A percentile compares a stretch with the other conserved stretches of the same genome.
phyloP scores from a whole-genome alignment of 1,139 yeast species.

The Candida anutae region DNA sequence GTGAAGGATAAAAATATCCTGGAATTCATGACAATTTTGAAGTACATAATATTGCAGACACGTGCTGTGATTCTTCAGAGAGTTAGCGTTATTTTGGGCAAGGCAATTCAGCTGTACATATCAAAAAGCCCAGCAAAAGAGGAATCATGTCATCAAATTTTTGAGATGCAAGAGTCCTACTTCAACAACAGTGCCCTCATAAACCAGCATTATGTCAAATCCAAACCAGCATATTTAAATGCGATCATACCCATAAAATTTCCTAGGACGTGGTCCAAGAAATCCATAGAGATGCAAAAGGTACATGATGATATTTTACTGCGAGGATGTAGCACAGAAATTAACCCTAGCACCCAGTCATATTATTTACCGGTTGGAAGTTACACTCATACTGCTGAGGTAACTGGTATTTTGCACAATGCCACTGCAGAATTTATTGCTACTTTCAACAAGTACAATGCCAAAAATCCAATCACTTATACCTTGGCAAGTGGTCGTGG shows the following conservation, averaged over 20 bases:
- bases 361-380: slow-evolving; percentile 33
- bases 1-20: slow-evolving; percentile 13
- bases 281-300: slow-evolving; percentile 9
- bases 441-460: slow-evolving; percentile 14
- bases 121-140: slow-evolving; percentile 8
- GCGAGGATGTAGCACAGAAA: slow-evolving; percentile 5
- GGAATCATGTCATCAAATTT: slow-evolving; percentile 17
- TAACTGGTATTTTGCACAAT: slow-evolving; percentile 23
- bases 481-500: slow-evolving; percentile 8
- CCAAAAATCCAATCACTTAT: slow-evolving; percentile 10
- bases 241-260: slow-evolving; percentile 23
- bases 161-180: slow-evolving; percentile 21
- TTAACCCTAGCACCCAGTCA: slow-evolving; percentile 12
- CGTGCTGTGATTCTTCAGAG: slow-evolving; percentile 23
- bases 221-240: slow-evolving; percentile 20
- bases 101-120: slow-evolving; percentile 18
- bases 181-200: slow-evolving; percentile 18
- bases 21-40: slow-evolving; percentile 18
- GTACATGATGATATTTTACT: slow-evolving; percentile 8
- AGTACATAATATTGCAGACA: slow-evolving; percentile 23
- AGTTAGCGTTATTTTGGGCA: slow-evolving; percentile 19
- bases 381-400: slow-evolving; percentile 28
- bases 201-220: slow-evolving; percentile 16
- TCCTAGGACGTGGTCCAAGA: slow-evolving; percentile 27
- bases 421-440: slow-evolving; percentile 27